Evolutionary conservation across 345 rosid genomes (phyloP).

Genomic region (Geranium rotundifolium): DNA sequence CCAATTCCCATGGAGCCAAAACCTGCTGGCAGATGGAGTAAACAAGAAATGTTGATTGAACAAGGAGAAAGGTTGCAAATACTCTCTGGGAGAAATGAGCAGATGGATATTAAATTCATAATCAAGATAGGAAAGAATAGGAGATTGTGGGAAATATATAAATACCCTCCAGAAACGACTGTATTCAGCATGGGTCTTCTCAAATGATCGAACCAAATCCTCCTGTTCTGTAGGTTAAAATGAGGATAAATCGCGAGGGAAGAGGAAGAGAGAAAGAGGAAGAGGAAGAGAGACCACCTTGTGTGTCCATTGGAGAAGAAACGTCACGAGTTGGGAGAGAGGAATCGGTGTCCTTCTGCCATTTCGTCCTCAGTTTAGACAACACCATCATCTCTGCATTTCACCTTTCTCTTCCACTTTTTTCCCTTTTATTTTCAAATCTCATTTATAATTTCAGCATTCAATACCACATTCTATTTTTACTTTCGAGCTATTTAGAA

Average conservation of each 20-base stretch:
- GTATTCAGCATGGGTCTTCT: constrained; percentile 51
- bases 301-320: constrained; percentile 66
- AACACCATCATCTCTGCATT: constrained; percentile 13
- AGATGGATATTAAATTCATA: background rate
- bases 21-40: constrained; percentile 63
- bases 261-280: background rate
- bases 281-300: constrained; percentile 26
- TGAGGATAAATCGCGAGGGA: background rate
- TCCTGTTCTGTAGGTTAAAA: constrained; percentile 53
- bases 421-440: no score
- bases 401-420: no score
- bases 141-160: background rate
- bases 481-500: no score
- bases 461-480: no score
- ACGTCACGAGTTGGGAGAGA: constrained; percentile 59
- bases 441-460: no score
- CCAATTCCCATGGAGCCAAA: constrained; percentile 85
- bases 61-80: constrained; percentile 40
- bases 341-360: constrained; percentile 40
- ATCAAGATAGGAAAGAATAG: background rate
- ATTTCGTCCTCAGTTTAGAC: constrained; percentile 57
- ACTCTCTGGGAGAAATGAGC: constrained; percentile 30
- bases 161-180: constrained; percentile 71
- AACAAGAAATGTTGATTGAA: constrained; percentile 51
- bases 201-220: constrained; percentile 67